phyloP scores from a whole-genome alignment of 441 rosid species.

The Kokia cookei region DNA sequence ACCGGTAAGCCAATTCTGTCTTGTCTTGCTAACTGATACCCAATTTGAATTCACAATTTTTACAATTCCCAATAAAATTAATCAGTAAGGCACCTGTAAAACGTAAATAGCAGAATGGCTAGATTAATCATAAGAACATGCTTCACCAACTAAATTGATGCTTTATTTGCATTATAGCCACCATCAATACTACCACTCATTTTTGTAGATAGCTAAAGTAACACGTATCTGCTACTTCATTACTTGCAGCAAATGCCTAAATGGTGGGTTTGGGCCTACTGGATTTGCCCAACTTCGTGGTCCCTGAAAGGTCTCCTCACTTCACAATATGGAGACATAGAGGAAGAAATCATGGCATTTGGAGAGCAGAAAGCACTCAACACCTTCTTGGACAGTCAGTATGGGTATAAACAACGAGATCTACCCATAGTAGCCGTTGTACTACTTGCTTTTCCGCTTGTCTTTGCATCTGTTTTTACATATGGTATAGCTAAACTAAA shows the following conservation, averaged over 20 bases:
- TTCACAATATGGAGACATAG: constrained; percentile 36
- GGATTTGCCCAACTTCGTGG: constrained; percentile 39
- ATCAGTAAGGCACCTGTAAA: neutral
- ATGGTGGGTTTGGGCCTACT: constrained; percentile 19
- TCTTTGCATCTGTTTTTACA: constrained; percentile 23
- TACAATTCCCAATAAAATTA: neutral
- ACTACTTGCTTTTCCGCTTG: constrained; percentile 22
- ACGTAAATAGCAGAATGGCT: neutral
- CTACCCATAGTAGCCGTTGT: constrained; percentile 19
- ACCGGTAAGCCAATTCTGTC: constrained; percentile 12
- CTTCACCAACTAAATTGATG: neutral
- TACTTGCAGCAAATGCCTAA: constrained; percentile 29
- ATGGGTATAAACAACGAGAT: constrained; percentile 22
- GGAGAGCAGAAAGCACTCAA: constrained; percentile 23
- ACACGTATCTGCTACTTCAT: neutral
- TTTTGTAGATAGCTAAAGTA: neutral
- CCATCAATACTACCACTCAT: neutral
- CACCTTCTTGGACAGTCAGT: constrained; percentile 20
- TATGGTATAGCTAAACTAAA: constrained; percentile 26
- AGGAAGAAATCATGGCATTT: constrained; percentile 18
- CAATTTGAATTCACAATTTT: neutral
- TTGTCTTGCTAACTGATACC: neutral
- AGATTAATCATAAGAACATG: neutral
- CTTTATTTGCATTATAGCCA: neutral
- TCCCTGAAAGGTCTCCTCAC: constrained; percentile 28